Percentiles rank a stretch among this genome's conserved stretches.
These are phyloP conservation scores for Evernia prunastri DNA, from an alignment of 495 filamentous ascomycete species.

Conservation along the genomic window DNA sequence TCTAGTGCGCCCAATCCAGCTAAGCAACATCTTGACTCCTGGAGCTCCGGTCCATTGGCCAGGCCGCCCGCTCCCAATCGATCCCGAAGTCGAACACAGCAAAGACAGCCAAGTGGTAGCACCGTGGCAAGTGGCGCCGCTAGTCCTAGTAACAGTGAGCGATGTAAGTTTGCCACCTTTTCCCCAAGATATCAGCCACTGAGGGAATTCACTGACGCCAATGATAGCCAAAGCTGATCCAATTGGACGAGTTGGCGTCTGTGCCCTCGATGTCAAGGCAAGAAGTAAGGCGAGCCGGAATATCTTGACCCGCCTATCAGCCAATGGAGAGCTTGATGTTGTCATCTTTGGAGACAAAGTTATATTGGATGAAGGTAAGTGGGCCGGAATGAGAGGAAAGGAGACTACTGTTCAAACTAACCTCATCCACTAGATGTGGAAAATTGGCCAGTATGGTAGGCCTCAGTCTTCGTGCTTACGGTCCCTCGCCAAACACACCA, in stretches of 20 bases:
- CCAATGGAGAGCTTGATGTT: constrained; percentile 89
- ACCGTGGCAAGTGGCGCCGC: constrained; percentile 63
- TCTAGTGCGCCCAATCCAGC: constrained; percentile 10
- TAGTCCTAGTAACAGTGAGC: constrained; percentile 32
- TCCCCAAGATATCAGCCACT: not conserved
- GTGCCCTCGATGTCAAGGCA: constrained; percentile 91
- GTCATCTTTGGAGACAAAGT: constrained; percentile 98
- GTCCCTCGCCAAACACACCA: not conserved
- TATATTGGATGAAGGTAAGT: constrained; percentile 82
- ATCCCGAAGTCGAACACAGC: constrained; percentile 62
- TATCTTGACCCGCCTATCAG: constrained; percentile 84
- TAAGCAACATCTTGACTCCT: constrained; percentile 21
- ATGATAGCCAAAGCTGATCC: constrained; percentile 21
- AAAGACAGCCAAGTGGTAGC: constrained; percentile 68
- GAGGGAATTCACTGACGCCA: not conserved
- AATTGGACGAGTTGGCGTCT: constrained; percentile 76
- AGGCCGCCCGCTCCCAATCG: constrained; percentile 37
- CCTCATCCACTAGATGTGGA: constrained; percentile 49
- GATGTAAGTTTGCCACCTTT: constrained; percentile 5
- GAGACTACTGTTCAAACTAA: not conserved
- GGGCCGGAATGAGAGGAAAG: constrained; percentile 48
- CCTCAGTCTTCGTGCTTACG: constrained; percentile 18
- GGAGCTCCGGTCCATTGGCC: constrained; percentile 24
- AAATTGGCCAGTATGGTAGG: constrained; percentile 61
- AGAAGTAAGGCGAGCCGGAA: constrained; percentile 93